Base-by-base conservation (phyloP, 2,329 filamentous ascomycete genomes). In the Diplodia corticola region DNA sequence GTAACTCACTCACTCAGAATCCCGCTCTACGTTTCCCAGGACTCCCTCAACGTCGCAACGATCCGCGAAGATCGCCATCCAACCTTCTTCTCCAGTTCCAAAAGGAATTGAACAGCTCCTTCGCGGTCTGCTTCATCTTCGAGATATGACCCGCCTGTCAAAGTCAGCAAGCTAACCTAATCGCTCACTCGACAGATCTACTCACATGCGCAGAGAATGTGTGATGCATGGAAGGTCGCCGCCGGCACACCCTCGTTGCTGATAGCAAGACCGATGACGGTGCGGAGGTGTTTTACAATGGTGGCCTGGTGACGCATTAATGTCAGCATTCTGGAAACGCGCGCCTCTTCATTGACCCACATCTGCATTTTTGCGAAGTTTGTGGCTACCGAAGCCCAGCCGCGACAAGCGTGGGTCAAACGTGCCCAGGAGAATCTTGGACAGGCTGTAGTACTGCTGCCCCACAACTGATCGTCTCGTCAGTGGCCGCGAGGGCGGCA, bases 191-290 rank as follows among this genome's bases (percentile, higher is more conserved):
- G 7, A 9, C 2, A 20, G 30, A 10, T 10, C n/a, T 17, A 37
- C 64, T 65, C 46, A 65, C 64, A 65, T 12, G 64, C 30, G 15
- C 53, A 65, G 20, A 65, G 64, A 24, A 65, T 65, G 22, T 65
- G 64, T 20, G 53, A 65, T 7, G 64, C 64, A 10, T 65, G 64
- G 54, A 59, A 59, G n/a, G 44, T 65, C 15, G 64, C 54, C 15
- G 64, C 53, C 13, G 53, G 28, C 30, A 51, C 54, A 12, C 44
- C 53, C 13, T 48, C 53, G 28, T 60, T 65, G 40, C 53, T 53
- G 54, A 60, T 50, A 10, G 64, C 53, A 13, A 65, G 35, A 20
- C 64, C 64, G 15, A 65, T 51, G 13, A 65, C 54, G 22, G 24
- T 53, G 2, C 54, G 40, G 15, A 65, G 54, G 26, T 65, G 54